Percentiles rank a stretch among this genome's conserved stretches.
These are phyloP conservation scores for Lipomyces yarrowii DNA, from an alignment of 1,139 yeast species.

Conservation along the genomic window DNA sequence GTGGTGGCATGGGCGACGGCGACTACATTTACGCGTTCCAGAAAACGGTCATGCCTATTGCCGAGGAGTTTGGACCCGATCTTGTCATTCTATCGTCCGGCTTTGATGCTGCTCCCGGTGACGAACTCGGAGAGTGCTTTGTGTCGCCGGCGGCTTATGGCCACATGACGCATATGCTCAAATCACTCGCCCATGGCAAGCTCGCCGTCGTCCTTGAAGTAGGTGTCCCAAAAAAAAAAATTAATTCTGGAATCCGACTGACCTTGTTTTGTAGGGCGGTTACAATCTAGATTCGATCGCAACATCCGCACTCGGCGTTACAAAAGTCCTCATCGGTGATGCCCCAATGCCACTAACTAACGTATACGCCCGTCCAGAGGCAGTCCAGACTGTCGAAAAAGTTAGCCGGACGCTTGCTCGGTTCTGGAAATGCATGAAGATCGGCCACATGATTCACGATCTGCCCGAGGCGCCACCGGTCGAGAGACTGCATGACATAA, in stretches of 20 bases:
- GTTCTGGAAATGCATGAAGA: conserved; percentile 80
- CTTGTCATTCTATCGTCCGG: conserved; percentile 89
- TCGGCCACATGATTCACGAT: conserved; percentile 26
- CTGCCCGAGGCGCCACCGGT: conserved; percentile 30
- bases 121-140: conserved; percentile 95
- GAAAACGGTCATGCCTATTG: conserved; percentile 84
- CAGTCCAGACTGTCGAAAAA: conserved; percentile 78
- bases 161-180: conserved; percentile 90
- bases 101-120: conserved; percentile 98
- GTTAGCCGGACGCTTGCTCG: conserved; percentile 80
- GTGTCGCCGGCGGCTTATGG: conserved; percentile 96
- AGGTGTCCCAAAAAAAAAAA: neutral
- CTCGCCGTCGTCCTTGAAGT: conserved; percentile 81
- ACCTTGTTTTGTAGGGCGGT: conserved; percentile 64
- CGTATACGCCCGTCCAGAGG: conserved; percentile 66
- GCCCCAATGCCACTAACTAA: conserved; percentile 79
- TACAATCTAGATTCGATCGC: conserved; percentile 91
- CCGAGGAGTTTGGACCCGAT: conserved; percentile 90
- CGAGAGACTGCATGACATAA: conserved; percentile 52
- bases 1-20: conserved; percentile 92
- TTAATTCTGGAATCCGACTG: neutral
- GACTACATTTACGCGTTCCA: conserved; percentile 93
- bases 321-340: conserved; percentile 89
- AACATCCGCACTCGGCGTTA: conserved; percentile 86
- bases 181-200: conserved; percentile 84